Base-by-base conservation (phyloP, 2,329 filamentous ascomycete species). In the Corniculantispora saksenae region DNA sequence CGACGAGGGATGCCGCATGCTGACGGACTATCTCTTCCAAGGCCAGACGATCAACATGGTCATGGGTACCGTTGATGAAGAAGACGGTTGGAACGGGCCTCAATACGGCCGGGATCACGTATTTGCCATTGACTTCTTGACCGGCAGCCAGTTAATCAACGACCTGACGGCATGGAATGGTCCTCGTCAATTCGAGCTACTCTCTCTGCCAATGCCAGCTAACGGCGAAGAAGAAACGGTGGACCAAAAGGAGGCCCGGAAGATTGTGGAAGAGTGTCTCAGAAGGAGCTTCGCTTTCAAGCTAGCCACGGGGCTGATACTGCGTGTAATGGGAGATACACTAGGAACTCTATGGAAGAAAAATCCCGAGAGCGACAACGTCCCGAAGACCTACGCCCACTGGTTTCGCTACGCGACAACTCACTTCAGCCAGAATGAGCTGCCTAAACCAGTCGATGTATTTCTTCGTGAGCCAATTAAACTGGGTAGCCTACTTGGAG, bases 11-110 rank as follows among this genome's bases (percentile, higher is more conserved):
- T 76, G 77, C 45, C 76, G 71, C 62, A 75, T 82, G 67, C 76
- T 87, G 69, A 82, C 81, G 2, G 84, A 88, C 69, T 88, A 87
- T 67, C 85, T 86, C 63, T 81, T 83, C 48, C 84, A 88, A 66
- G 84, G 83, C 3, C 84, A 86, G 66, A 82, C 77, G 3, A 79
- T 85, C 67, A 79, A 77, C 8, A 74, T 83, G 72, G 84, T 82
- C 1, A 81, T 85, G 80, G 79, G 81, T 2, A 78, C 84, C 6
- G 70, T 85, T 0, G 84, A 87, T 66, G 74, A 79, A 3, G 79
- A 81, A 35, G 80, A 79, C 35, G 75, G 72, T 0, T 88, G 85
- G 85, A 73, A 87, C 69, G 84, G 85, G 1, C 84, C 85, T 0
- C 72, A 75, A 43, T 87, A 87, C 67, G 76, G 78, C 2, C 72